Evolutionary conservation across 2,329 filamentous ascomycete species (phyloP), one percentile per base, ranked within the genome.

Genomic region (Berkeleyomyces rouxiae): DNA sequence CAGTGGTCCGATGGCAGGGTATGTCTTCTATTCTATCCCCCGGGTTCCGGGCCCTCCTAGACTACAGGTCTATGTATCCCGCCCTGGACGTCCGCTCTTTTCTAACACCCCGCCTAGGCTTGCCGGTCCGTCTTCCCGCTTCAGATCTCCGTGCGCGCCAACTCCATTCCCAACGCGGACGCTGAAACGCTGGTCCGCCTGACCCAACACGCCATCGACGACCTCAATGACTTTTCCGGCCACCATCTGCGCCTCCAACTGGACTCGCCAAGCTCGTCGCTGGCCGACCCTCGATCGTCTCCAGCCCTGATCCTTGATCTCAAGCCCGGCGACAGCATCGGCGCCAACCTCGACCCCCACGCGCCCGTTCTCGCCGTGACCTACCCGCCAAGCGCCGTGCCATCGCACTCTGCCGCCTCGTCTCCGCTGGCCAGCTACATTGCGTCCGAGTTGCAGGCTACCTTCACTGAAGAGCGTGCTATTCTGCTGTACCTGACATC

Each of bases 1-100:
- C 82, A 87, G 66, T 97, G 93, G 92, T 88, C 90, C 7, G 88
- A 95, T 70, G 90, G 90, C 67, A 89, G 87, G 80, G 91, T 95
- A 73, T 66, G 75, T 63, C 37, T 47, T 36, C 23, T 46, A 49
- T 23, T 23, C 23, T 23, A 23, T 23, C 23, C 23, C 23, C 23
- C 2, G 23, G 23, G 23, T 23, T 23, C 23, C 23, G 23, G 23
- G 23, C 23, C 23, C 23, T 23, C 23, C 10, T 3, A 33, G 11
- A 4, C 23, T 7, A 46, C 47, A 37, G 11, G 10, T 47, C 42
- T 51, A n/a, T 36, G 7, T 7, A 49, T 36, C 7, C n/a, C 4
- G 23, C 23, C 23, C 23, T 23, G 23, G 23, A 23, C 23, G 23
- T 23, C 23, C 23, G 1, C 1, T 23, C 16, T 1, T 16, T 57